Evolutionary conservation across 352 stramenopile genomes (phyloP).

Genomic region (Peronospora tabacina): DNA sequence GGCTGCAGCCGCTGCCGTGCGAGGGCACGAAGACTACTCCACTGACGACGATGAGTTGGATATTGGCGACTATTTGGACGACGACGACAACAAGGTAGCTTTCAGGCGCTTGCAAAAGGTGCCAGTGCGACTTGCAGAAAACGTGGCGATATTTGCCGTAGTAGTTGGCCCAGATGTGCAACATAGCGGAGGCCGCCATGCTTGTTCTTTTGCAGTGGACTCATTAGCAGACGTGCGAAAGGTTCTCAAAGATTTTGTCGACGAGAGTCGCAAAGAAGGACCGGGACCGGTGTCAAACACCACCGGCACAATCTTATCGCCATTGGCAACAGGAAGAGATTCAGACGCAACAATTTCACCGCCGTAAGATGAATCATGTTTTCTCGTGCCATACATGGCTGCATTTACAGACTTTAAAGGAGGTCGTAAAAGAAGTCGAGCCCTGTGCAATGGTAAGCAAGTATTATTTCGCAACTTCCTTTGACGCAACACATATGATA

Average conservation of each 20-base stretch:
- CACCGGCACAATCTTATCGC: not conserved
- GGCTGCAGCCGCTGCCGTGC: constrained; percentile 18
- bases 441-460: constrained; percentile 29
- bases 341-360: not conserved
- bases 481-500: not conserved
- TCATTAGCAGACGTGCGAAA: constrained; percentile 58
- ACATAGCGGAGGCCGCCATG: constrained; percentile 50
- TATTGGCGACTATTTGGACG: constrained; percentile 34
- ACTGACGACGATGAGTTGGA: constrained; percentile 47
- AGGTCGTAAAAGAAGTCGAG: constrained; percentile 79
- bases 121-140: constrained; percentile 51
- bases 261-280: constrained; percentile 35
- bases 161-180: constrained; percentile 59
- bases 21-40: constrained; percentile 28
- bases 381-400: not conserved
- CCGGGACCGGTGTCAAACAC: not conserved
- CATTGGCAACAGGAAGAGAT: not conserved
- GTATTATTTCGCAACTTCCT: not conserved
- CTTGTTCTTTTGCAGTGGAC: constrained; percentile 56
- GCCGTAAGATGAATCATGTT: too few relatives aligned
- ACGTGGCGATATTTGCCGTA: constrained; percentile 64
- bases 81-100: constrained; percentile 67
- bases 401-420: constrained; percentile 19
- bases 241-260: constrained; percentile 68
- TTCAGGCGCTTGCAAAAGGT: constrained; percentile 75